These are phyloP conservation scores for Capronia americana DNA, from an alignment of 2,329 filamentous ascomycete genomes.

Conservation along the genomic window DNA sequence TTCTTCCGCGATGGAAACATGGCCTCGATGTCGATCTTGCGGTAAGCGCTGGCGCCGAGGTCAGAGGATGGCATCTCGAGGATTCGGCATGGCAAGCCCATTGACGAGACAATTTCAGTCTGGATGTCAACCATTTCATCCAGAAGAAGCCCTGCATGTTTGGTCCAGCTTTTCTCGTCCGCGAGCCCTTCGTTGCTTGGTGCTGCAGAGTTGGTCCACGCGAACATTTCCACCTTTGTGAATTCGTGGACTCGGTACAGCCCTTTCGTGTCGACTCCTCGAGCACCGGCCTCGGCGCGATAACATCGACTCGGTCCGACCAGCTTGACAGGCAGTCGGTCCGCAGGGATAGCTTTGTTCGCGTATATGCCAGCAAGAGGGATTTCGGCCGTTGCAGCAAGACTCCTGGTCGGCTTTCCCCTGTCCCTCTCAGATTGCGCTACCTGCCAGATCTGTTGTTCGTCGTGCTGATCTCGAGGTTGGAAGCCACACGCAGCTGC, in stretches of 20 bases:
- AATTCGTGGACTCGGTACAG: slow-evolving; percentile 98
- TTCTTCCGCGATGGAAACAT: slow-evolving; percentile 80
- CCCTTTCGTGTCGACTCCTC: slow-evolving; percentile 89
- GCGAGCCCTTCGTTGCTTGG: slow-evolving; percentile 21
- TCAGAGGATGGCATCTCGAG: slow-evolving; percentile 91
- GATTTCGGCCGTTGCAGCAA: slow-evolving; percentile 93
- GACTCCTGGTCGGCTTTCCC: slow-evolving; percentile 71
- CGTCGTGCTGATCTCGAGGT: slow-evolving; percentile 85
- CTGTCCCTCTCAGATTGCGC: slow-evolving; percentile 69
- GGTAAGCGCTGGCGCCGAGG: slow-evolving; percentile 82
- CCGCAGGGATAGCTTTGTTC: slow-evolving; percentile 68
- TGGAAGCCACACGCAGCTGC: slow-evolving; percentile 92
- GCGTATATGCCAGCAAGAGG: slow-evolving; percentile 91
- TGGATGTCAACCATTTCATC: slow-evolving; percentile 87
- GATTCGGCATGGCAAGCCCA: slow-evolving; percentile 84
- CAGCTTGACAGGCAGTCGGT: slow-evolving; percentile 74
- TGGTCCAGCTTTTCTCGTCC: slow-evolving; percentile 30
- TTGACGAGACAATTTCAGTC: slow-evolving; percentile 75
- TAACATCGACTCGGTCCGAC: slow-evolving; percentile 92
- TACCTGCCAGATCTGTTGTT: slow-evolving; percentile 89
- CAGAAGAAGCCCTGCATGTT: slow-evolving; percentile 63
- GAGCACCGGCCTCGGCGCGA: slow-evolving; percentile 88
- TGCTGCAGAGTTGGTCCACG: slow-evolving; percentile 72
- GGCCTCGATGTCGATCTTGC: slow-evolving; percentile 93
- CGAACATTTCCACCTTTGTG: slow-evolving; percentile 97